A percentile compares a stretch with the other conserved stretches of the same genome.
Conservation (phyloP, 164 flowering plant species). For the Vitis labrusca region DNA sequence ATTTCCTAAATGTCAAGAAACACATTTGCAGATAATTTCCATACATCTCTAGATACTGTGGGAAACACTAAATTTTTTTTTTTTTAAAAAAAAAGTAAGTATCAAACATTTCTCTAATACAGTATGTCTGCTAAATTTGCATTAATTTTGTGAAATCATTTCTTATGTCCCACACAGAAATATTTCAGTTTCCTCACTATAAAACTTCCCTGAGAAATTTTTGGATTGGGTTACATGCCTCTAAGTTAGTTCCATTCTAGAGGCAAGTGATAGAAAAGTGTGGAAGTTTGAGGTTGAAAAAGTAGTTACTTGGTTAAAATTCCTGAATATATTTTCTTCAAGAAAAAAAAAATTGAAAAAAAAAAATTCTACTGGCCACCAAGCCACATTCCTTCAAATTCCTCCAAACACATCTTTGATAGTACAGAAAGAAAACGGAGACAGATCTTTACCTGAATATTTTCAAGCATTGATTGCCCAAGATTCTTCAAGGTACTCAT, state of each 20-base stretch:
- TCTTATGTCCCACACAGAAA: no score
- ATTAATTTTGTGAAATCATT: no score
- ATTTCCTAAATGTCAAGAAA: neutral
- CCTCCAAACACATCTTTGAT: neutral
- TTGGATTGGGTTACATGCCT: no score
- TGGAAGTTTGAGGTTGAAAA: no score
- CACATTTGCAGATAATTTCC: neutral
- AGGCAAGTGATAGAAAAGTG: no score
- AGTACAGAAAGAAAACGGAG: neutral
- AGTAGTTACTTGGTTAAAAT: neutral
- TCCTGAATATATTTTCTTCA: neutral
- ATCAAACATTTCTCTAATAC: no score
- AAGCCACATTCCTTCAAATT: neutral
- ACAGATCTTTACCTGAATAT: slow-evolving; percentile 73
- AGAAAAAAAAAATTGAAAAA: neutral
- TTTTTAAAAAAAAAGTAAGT: no score
- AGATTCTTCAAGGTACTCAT: slow-evolving; percentile 66
- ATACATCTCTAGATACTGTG: neutral
- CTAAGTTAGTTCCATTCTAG: no score
- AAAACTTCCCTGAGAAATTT: no score
- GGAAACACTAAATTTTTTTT: no score
- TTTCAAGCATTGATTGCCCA: slow-evolving; percentile 93
- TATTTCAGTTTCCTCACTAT: no score
- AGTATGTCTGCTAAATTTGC: no score
- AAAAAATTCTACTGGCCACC: neutral